Evolutionary conservation across 2,329 filamentous ascomycete genomes (phyloP).

Genomic region (Fragosphaeria purpurea): DNA sequence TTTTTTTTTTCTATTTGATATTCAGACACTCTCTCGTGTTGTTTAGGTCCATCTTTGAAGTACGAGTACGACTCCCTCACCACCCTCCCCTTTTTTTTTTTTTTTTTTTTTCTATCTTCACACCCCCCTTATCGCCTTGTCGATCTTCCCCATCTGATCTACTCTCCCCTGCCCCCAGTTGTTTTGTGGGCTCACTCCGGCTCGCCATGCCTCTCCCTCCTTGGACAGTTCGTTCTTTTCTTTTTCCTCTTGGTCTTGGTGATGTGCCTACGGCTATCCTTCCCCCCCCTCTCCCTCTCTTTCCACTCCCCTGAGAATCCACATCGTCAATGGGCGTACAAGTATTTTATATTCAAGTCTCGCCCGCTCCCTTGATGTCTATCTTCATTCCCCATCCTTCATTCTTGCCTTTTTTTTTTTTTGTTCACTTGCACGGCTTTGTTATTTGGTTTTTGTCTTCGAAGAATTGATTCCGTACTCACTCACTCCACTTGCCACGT

Average conservation of each 20-base stretch:
- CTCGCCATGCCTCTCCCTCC: too few relatives aligned
- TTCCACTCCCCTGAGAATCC: conserved; percentile 3
- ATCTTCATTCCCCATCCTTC: conserved; percentile 11
- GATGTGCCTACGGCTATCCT: too few relatives aligned
- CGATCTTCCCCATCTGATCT: conserved; percentile 11
- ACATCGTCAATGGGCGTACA: too few relatives aligned
- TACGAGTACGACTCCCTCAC: too few relatives aligned
- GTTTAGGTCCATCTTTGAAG: too few relatives aligned
- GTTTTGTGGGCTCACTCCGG: conserved; percentile 2
- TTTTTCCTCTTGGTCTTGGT: neutral
- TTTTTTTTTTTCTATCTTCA: neutral
- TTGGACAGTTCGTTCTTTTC: neutral
- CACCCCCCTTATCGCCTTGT: neutral
- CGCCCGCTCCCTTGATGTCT: too few relatives aligned
- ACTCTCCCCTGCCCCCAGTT: neutral
- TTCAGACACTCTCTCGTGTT: too few relatives aligned
- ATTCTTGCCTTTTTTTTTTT: conserved; percentile 7
- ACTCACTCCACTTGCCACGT: neutral
- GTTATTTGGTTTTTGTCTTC: neutral
- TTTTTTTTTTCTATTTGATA: too few relatives aligned
- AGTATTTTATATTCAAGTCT: too few relatives aligned
- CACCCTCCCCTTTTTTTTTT: neutral
- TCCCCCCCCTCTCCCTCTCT: conserved; percentile 8
- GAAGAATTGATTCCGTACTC: neutral
- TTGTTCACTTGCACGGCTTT: neutral